Conservation (phyloP, 257 asterid species). For the Gentiana straminea region DNA sequence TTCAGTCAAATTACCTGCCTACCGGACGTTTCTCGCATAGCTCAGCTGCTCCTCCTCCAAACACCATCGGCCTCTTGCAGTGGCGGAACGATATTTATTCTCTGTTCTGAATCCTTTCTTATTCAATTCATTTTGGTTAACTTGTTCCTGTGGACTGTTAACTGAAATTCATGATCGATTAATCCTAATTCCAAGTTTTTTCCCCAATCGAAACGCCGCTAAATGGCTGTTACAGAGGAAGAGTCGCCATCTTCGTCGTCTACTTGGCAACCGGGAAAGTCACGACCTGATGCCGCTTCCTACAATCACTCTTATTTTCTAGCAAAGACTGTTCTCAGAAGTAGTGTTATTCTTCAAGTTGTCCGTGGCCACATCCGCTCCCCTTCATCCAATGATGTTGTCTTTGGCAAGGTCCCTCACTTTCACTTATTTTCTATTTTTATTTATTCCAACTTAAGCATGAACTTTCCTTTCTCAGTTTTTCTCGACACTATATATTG, state of each 20-base stretch:
- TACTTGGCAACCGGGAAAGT: conserved; percentile 14
- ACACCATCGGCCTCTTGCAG: too few relatives aligned
- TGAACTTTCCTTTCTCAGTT: not conserved
- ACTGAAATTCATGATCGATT: too few relatives aligned
- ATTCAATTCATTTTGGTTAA: too few relatives aligned
- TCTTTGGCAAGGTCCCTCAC: conserved; percentile 71
- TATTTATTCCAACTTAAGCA: not conserved
- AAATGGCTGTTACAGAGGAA: conserved; percentile 51
- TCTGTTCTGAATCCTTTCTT: too few relatives aligned
- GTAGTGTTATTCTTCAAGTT: conserved; percentile 80
- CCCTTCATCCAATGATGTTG: conserved; percentile 56
- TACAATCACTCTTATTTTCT: conserved; percentile 39
- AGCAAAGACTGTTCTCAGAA: conserved; percentile 77
- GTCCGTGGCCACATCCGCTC: conserved; percentile 83
- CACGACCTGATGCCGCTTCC: conserved; percentile 26
- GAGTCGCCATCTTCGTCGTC: conserved; percentile 60
- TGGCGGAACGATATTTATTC: too few relatives aligned
- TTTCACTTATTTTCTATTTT: not conserved
- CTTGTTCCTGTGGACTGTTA: too few relatives aligned
- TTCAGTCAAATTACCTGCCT: too few relatives aligned
- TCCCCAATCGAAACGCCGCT: not conserved
- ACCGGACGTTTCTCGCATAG: too few relatives aligned
- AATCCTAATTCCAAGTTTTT: too few relatives aligned
- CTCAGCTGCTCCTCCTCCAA: too few relatives aligned
- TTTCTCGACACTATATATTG: not conserved